Conservation (phyloP, 139 green algal genomes). For the Pycnococcus provasolii region DNA sequence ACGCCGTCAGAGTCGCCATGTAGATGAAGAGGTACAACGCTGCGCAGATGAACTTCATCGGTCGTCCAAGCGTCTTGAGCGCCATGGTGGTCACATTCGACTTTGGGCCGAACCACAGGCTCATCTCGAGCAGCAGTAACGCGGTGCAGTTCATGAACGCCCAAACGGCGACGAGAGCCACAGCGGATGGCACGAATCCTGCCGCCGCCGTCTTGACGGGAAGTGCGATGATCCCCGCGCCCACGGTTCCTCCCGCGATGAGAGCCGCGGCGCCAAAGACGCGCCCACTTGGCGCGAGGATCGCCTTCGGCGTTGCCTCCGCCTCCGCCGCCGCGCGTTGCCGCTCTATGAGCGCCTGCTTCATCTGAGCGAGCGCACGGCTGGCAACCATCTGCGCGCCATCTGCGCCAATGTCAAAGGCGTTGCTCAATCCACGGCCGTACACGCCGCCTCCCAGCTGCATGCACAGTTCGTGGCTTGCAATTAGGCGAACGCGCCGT, state of each 20-base stretch:
- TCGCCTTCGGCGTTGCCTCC: too few species aligned
- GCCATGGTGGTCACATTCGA: constrained; percentile 17
- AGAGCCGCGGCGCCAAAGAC: constrained; percentile 11
- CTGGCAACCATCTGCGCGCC: too few species aligned
- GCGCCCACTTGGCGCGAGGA: not conserved
- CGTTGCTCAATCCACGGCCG: too few species aligned
- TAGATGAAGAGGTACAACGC: constrained; percentile 19
- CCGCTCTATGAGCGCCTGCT: too few species aligned
- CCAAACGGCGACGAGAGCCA: constrained; percentile 2
- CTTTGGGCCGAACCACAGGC: constrained; percentile 12
- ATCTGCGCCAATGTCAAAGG: too few species aligned
- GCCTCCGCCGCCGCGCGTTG: too few species aligned
- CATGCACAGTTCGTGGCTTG: too few species aligned
- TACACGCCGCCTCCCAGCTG: too few species aligned
- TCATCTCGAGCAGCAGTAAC: constrained; percentile 14
- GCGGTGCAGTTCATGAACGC: constrained; percentile 18
- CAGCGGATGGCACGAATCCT: constrained; percentile 12
- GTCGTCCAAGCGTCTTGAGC: constrained; percentile 7
- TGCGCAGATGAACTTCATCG: not conserved
- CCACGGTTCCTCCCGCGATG: constrained; percentile 18
- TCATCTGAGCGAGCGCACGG: too few species aligned
- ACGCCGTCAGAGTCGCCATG: constrained; percentile 7
- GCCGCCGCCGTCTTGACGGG: constrained; percentile 16
- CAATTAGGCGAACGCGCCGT: too few species aligned
- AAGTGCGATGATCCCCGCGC: constrained; percentile 20